Evolutionary conservation across 2,329 filamentous ascomycete genomes (phyloP), one percentile per base, ranked within the genome.

Genomic region (Neopestalotiopsis sp.): DNA sequence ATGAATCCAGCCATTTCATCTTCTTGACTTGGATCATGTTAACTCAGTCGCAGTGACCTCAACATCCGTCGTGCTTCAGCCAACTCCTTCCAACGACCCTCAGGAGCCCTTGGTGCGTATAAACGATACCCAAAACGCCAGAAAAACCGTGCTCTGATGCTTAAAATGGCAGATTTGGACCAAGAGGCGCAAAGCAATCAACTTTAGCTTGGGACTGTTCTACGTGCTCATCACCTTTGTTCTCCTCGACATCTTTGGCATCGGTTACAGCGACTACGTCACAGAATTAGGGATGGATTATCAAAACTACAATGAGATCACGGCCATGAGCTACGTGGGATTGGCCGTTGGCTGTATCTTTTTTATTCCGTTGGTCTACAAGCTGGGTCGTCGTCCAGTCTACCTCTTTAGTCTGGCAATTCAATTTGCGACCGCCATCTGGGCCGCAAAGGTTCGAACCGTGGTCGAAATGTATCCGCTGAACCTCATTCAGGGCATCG

Each of bases 311-410:
- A 87, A 85, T 65, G 78, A 84, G 66, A 81, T 79, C 3, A 83
- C 81, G 66, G 86, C 84, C 0, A 79, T 81, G 2, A 80, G 79
- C 4, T 84, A 77, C 65, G 84, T 78, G 1, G 77, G 77, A 1
- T 73, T 86, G 0, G 80, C 79, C 14, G 65, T 85, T 4, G 83
- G 84, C 1, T 78, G 77, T 28, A 66, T 85, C 3, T 40, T 85
- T 9, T 74, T 86, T 49, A 79, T 85, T 1, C 84, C 84, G 0
- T 81, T 86, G 42, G 81, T 81, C 2, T 74, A 83, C 64, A 85
- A 84, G 60, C 85, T 79, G 66, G 84, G 84, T 1, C 76, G 83
- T 4, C 79, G 84, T 13, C 81, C 82, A 1, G 70, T 85, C 0
- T 86, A 85, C 68, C 69, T 86, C 20, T 63, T 84, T 66, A 84